Evolutionary conservation across 345 rosid genomes (phyloP), one percentile per base, ranked within the genome.

Genomic region (Pistacia vera): DNA sequence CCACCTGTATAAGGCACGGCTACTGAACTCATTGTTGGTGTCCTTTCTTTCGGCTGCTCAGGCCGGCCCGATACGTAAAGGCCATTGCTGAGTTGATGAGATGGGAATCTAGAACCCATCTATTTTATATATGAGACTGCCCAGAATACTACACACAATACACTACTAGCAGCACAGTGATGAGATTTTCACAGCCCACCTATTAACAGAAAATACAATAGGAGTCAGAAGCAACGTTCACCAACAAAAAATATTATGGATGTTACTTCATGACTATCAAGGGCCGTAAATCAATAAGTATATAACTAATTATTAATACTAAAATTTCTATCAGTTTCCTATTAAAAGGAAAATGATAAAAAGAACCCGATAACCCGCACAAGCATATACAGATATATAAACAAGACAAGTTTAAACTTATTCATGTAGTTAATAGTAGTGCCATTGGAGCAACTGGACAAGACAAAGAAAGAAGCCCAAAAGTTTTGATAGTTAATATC

Each of bases 1-100:
- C 98, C 98, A 60, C 98, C 98, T 8, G 95, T 95, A 78, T 95
- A 95, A 12, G 98, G 98, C 98, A 93, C 88, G 79, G 98, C 94
- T 16, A 81, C 89, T 11, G 94, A 91, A 73, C 92, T 93, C 97
- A 93, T 91, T 66, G 95, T 91, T 7, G 97, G 97, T 70, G 90
- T 61, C 73, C 90, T 88, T 83, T 93, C 98, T 73, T 95, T 95
- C 2, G 94, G 91, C 82, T 90, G 98, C 79, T 95, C 98, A 8
- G 93, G 97, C 79, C 93, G 90, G 75, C 98, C 97, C 0, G 98
- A 95, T 51, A 95, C 98, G 67, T 88, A 91, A 30, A 95, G 95
- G 75, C 98, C 98, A 81, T 88, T 91, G 82, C 97, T 86, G 72
- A 91, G 90, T 80, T 93, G 87, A 85, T 95, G 98, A 66, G 98